These are phyloP conservation scores for Nemophila menziesii DNA, from an alignment of 257 asterid genomes.

Conservation along the genomic window DNA sequence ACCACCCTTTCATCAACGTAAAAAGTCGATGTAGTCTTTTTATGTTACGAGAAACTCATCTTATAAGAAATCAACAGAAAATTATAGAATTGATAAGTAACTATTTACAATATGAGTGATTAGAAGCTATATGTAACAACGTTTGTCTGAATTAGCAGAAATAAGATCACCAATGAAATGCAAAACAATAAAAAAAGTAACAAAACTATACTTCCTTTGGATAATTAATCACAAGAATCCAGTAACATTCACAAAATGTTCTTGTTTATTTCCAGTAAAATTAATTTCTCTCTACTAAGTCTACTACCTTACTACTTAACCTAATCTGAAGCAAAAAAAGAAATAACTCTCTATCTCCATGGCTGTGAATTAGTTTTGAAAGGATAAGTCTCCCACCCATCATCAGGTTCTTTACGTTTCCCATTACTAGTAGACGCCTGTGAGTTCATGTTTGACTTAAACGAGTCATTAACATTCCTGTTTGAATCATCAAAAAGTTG, in stretches of 20 bases:
- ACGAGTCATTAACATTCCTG: slow-evolving; percentile 32
- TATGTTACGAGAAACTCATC: no score
- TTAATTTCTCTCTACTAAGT: not conserved
- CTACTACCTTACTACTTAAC: no score
- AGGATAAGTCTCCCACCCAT: slow-evolving; percentile 47
- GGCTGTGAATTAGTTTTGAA: slow-evolving; percentile 35
- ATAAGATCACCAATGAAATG: no score
- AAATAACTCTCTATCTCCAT: slow-evolving; percentile 30
- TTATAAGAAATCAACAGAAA: no score
- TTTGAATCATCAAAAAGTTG: slow-evolving; percentile 32
- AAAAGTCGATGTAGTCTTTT: no score
- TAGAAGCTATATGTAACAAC: no score
- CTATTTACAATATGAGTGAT: no score
- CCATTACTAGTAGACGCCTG: slow-evolving; percentile 32
- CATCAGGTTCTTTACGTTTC: slow-evolving; percentile 68
- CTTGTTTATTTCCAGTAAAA: slow-evolving; percentile 26
- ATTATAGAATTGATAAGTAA: no score
- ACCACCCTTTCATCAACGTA: no score
- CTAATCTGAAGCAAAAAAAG: not conserved
- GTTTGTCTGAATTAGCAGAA: no score
- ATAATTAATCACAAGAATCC: slow-evolving; percentile 25
- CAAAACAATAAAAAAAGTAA: no score
- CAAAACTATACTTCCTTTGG: no score
- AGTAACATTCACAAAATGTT: slow-evolving; percentile 15
- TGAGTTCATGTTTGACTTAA: slow-evolving; percentile 21